Percentiles rank a stretch among this genome's conserved stretches.
These are phyloP conservation scores for Crepidotus variabilis DNA, from an alignment of 768 basidiomycete genomes.

Conservation along the genomic window DNA sequence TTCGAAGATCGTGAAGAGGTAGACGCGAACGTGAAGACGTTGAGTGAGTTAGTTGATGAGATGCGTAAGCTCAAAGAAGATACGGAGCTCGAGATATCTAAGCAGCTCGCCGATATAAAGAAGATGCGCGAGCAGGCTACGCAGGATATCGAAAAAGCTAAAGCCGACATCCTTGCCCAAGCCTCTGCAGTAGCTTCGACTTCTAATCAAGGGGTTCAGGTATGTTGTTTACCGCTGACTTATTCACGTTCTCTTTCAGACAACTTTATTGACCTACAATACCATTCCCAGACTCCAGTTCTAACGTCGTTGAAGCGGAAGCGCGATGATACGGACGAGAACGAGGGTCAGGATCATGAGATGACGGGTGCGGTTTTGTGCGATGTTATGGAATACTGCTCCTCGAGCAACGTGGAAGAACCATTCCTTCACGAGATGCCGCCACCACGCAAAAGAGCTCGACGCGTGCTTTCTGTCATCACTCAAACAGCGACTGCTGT, in stretches of 20 bases:
- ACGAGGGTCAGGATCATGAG: constrained; percentile 25
- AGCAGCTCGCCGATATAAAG: constrained; percentile 39
- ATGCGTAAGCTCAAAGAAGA: constrained; percentile 31
- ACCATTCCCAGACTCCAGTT: constrained; percentile 26
- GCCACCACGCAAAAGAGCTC: constrained; percentile 41
- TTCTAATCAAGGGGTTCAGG: constrained; percentile 17
- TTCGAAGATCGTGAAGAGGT: constrained; percentile 1
- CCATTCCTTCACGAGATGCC: constrained; percentile 20
- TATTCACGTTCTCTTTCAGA: constrained; percentile 13
- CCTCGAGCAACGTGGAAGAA: not conserved
- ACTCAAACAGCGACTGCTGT: constrained; percentile 61
- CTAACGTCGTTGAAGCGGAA: constrained; percentile 59
- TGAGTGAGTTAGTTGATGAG: constrained; percentile 38
- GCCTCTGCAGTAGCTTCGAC: not conserved
- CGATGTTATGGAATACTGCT: too few species aligned
- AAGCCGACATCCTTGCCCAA: constrained; percentile 10
- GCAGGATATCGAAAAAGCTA: constrained; percentile 8
- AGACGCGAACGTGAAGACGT: not conserved
- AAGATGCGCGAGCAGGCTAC: constrained; percentile 11
- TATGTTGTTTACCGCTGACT: constrained; percentile 17
- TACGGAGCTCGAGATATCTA: constrained; percentile 41
- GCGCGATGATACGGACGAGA: constrained; percentile 42
- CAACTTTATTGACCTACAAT: constrained; percentile 15
- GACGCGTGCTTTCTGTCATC: constrained; percentile 38
- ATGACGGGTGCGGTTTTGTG: not conserved